phyloP scores from a whole-genome alignment of 2,329 filamentous ascomycete genomes.

The Coleophoma crateriformis region DNA sequence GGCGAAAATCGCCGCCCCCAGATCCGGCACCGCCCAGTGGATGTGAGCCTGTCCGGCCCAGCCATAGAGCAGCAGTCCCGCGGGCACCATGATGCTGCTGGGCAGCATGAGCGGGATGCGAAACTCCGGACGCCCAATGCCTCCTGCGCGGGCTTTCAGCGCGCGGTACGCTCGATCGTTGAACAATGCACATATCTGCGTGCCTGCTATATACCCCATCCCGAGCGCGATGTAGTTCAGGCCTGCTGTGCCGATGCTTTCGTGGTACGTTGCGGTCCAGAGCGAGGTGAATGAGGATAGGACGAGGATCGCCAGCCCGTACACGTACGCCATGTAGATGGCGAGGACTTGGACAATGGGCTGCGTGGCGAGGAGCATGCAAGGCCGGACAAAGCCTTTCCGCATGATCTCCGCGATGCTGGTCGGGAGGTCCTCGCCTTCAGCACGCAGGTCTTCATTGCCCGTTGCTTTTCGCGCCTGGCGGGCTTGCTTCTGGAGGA shows the following conservation, averaged over 20 bases:
- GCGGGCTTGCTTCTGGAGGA: slow-evolving; percentile 38
- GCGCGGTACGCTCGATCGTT: slow-evolving; percentile 21
- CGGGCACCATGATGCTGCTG: slow-evolving; percentile 46
- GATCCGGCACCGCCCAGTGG: slow-evolving; percentile 48
- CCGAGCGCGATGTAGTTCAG: slow-evolving; percentile 43
- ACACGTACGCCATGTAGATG: slow-evolving; percentile 41
- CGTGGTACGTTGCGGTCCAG: slow-evolving; percentile 33
- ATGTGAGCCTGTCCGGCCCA: slow-evolving; percentile 45
- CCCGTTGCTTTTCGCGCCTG: slow-evolving; percentile 42
- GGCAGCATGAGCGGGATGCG: slow-evolving; percentile 54
- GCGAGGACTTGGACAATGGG: slow-evolving; percentile 44
- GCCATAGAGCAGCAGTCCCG: slow-evolving; percentile 50
- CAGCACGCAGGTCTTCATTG: slow-evolving; percentile 37
- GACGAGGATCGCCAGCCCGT: slow-evolving; percentile 45
- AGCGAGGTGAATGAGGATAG: slow-evolving; percentile 44
- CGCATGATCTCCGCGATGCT: slow-evolving; percentile 43
- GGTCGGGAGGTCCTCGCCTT: slow-evolving; percentile 44
- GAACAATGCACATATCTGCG: slow-evolving; percentile 20
- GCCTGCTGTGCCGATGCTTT: slow-evolving; percentile 49
- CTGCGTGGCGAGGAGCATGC: slow-evolving; percentile 41
- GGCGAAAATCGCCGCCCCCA: slow-evolving; percentile 43
- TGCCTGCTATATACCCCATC: slow-evolving; percentile 33
- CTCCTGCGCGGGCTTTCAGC: slow-evolving; percentile 15
- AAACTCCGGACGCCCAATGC: slow-evolving; percentile 43
- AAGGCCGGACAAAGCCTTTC: slow-evolving; percentile 35